A percentile compares a stretch with the other conserved stretches of the same genome.
Evolutionary conservation across 192 early-diverging fungal genomes (phyloP).

Genomic region (Gryganskiella cystojenkinii): DNA sequence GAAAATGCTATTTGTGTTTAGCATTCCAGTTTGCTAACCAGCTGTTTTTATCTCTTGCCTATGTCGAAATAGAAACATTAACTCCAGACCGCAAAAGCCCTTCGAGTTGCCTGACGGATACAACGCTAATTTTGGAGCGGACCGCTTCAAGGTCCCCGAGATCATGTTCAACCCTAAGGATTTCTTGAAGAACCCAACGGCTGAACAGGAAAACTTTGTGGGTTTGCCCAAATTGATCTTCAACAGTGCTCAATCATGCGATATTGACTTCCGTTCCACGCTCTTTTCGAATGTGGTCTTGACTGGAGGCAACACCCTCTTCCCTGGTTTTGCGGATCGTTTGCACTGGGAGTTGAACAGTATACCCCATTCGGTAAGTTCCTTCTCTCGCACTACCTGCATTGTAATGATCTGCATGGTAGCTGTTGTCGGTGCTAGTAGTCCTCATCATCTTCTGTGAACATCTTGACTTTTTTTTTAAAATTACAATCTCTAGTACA

Average conservation of each 20-base stretch:
- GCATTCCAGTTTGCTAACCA: too few relatives aligned
- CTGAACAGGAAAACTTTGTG: conserved; percentile 54
- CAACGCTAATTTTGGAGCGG: conserved; percentile 81
- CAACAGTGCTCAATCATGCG: conserved; percentile 79
- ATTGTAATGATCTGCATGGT: background rate
- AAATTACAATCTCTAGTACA: conserved; percentile 58
- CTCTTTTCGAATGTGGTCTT: conserved; percentile 87
- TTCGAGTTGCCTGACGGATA: conserved; percentile 98
- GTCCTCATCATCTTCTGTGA: background rate
- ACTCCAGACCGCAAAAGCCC: conserved; percentile 78
- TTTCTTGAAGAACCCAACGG: conserved; percentile 59
- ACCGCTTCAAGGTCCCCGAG: conserved; percentile 88
- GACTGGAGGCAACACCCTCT: conserved; percentile 89
- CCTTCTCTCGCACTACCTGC: background rate
- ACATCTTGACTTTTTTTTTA: background rate
- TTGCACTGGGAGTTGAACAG: conserved; percentile 75
- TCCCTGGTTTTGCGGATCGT: conserved; percentile 91
- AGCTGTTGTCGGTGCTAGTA: background rate
- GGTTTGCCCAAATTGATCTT: conserved; percentile 81
- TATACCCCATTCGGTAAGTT: conserved; percentile 74
- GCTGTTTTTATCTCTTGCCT: background rate
- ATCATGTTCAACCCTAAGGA: conserved; percentile 84
- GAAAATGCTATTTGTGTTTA: too few relatives aligned
- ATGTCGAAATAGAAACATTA: conserved; percentile 52
- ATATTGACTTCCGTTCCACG: conserved; percentile 87